Base-by-base conservation (phyloP, 2,329 filamentous ascomycete species). In the Hymenoscyphus fraxineus region DNA sequence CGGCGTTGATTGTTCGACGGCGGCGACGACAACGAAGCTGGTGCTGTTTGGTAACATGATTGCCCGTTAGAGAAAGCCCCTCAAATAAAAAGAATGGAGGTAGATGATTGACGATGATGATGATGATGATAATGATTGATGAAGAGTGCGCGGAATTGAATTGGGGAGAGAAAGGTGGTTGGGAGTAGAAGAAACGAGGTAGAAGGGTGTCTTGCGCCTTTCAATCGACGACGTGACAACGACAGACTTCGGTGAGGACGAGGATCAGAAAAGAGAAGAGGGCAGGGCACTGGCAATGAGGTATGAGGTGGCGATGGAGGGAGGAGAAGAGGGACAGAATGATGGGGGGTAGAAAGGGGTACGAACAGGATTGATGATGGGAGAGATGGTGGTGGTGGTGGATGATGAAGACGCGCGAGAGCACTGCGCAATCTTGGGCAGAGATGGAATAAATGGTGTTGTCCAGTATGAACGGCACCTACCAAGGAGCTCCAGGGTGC, bases 41-140 rank as follows among this genome's bases (percentile, higher is more conserved):
- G 67, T 72, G 72, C 75, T 76, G 73, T 76, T 75, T 74, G 73
- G 67, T 64, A 71, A 71, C 74, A 76, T 76, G 72, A 74, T 75
- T 76, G 73, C 70, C 70, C 72, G 74, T 76, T 72, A 76, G 74
- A 76, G 70, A 70, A 70, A 65, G 69, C 62, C 71, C 73, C 71
- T 71, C 72, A 73, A 73, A 64, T 58, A 66, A 56, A 64, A 65
- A 62, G 59, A 65, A 61, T 54, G 62, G 64, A 59, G 56, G 70
- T n/a, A 13, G 19, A 27, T 51, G 16, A 27, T 10, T 32, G 51
- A 56, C 13, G 27, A 27, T 27, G 27, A 27, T 27, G 27, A 27
- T 27, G 27, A 27, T 27, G 27, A 27, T 1, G 44, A 38, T 61
- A 65, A 64, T 47, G 64, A 63, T 57, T 58, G 65, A 65, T 58